Conservation (phyloP, 1,284 basidiomycete genomes). For the Sphaerobolus stellatus region DNA sequence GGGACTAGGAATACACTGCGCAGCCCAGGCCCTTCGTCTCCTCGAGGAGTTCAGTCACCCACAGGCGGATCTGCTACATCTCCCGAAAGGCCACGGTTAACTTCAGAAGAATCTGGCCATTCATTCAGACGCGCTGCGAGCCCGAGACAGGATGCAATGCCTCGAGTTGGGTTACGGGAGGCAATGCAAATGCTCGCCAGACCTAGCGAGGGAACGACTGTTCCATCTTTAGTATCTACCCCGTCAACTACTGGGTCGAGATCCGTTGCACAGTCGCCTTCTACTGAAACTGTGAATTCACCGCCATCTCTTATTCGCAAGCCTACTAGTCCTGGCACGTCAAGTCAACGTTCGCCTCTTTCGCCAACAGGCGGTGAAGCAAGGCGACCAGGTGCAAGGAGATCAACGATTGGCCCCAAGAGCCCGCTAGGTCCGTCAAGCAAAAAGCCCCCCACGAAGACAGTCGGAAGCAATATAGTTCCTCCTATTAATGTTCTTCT, state of each 20-base stretch:
- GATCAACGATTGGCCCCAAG: conserved; percentile 18
- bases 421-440: conserved; percentile 14
- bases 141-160: no score
- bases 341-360: no score
- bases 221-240: neutral
- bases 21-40: no score
- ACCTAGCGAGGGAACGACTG: neutral
- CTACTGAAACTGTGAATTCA: neutral
- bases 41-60: no score
- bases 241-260: neutral
- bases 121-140: no score
- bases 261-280: neutral
- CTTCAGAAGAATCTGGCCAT: no score
- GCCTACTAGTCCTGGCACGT: neutral
- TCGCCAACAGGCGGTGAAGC: conserved; percentile 3
- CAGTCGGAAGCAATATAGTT: conserved; percentile 61
- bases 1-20: no score
- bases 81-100: no score
- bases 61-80: no score
- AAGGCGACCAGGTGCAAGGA: conserved; percentile 4
- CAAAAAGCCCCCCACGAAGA: conserved; percentile 25
- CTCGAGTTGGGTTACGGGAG: no score
- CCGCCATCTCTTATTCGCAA: neutral
- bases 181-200: conserved; percentile 11
- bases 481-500: conserved; percentile 96